Evolutionary conservation across 441 rosid genomes (phyloP).

Genomic region (Raphanus hybrid): DNA sequence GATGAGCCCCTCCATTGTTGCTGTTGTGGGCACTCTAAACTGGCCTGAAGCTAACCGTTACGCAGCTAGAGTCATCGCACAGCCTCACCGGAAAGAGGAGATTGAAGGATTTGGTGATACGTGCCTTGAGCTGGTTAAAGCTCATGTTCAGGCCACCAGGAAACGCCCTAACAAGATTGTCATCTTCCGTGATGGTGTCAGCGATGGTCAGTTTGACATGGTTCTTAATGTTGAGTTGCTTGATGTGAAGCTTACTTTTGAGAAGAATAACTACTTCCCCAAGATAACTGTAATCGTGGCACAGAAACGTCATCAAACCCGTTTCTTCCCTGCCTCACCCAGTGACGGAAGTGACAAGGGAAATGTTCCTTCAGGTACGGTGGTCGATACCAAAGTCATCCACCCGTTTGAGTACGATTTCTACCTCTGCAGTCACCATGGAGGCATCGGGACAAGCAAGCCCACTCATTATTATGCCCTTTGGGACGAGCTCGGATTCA

Average conservation of each 20-base stretch:
- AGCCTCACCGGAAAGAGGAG: conserved; percentile 60
- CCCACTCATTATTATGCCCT: conserved; percentile 78
- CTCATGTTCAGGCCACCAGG: conserved; percentile 51
- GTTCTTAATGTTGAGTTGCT: conserved; percentile 75
- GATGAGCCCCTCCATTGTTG: conserved; percentile 81
- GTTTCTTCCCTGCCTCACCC: conserved; percentile 55
- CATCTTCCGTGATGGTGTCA: conserved; percentile 85
- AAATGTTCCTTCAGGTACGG: conserved; percentile 79
- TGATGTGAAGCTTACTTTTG: conserved; percentile 56
- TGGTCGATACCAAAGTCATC: conserved; percentile 69
- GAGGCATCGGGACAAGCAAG: conserved; percentile 83
- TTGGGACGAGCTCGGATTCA: conserved; percentile 71
- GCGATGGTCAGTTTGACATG: conserved; percentile 90
- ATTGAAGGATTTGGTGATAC: conserved; percentile 63
- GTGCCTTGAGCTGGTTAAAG: conserved; percentile 66
- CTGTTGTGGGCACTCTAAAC: conserved; percentile 76
- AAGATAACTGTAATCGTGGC: conserved; percentile 74
- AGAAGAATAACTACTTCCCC: conserved; percentile 50
- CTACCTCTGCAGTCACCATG: conserved; percentile 80
- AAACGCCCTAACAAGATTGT: conserved; percentile 62
- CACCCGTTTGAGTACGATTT: conserved; percentile 81
- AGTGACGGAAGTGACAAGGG: conserved; percentile 49
- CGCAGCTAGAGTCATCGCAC: conserved; percentile 71
- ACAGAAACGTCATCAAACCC: conserved; percentile 81
- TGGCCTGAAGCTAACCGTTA: conserved; percentile 85